phyloP scores from a whole-genome alignment of 306 rosid genomes.

The Cucurbita ficifolia region DNA sequence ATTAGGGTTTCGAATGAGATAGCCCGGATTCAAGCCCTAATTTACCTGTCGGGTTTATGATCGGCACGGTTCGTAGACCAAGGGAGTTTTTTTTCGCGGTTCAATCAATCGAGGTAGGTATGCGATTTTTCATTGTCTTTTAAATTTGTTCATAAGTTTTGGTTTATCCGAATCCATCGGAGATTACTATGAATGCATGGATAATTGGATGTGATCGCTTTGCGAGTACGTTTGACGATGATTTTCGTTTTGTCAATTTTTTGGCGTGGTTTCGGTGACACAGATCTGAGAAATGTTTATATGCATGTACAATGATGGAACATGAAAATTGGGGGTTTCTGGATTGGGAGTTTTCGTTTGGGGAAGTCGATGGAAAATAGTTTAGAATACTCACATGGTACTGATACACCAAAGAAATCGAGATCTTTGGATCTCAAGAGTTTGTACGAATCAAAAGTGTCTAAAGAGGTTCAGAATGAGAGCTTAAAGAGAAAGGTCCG shows the following conservation, averaged over 20 bases:
- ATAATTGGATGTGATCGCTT: conserved; percentile 21
- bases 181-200: conserved; percentile 18
- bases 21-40: conserved; percentile 33
- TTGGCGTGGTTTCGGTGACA: conserved; percentile 20
- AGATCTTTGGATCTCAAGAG: conserved; percentile 83
- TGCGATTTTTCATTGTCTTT: not conserved
- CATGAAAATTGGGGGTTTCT: conserved; percentile 40
- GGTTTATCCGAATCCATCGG: conserved; percentile 5
- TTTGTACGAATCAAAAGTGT: conserved; percentile 40
- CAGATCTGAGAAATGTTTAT: conserved; percentile 58
- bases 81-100: conserved; percentile 8
- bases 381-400: conserved; percentile 46
- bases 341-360: conserved; percentile 32
- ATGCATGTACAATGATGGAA: conserved; percentile 57
- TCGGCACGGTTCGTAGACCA: conserved; percentile 23
- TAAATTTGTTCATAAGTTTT: conserved; percentile 1
- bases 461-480: conserved; percentile 21
- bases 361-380: conserved; percentile 68
- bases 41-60: conserved; percentile 24
- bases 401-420: conserved; percentile 46
- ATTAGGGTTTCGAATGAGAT: conserved; percentile 50
- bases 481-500: conserved; percentile 38
- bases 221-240: conserved; percentile 4
- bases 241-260: conserved; percentile 16
- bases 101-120: conserved; percentile 39